Percentiles rank a stretch among this genome's conserved stretches.
These are phyloP conservation scores for Terana coerulea DNA, from an alignment of 768 basidiomycete genomes.

Conservation along the genomic window DNA sequence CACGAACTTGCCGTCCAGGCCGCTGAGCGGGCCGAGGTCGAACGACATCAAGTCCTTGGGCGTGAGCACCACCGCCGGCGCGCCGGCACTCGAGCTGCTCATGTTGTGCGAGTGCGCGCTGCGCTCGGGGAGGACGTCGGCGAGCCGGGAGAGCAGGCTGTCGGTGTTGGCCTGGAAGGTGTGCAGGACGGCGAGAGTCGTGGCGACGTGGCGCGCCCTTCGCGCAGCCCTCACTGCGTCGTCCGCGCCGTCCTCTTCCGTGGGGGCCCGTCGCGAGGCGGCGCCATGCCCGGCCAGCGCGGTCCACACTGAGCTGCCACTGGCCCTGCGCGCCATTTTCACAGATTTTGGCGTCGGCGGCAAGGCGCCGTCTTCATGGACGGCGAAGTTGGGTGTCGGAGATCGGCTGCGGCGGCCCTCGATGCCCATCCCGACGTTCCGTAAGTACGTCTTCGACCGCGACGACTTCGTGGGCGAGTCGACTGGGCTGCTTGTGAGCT, in stretches of 20 bases:
- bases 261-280: conserved; percentile 1
- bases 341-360: conserved; percentile 8
- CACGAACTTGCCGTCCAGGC: conserved; percentile 66
- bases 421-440: conserved; percentile 66
- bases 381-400: conserved; percentile 12
- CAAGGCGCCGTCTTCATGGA: conserved; percentile 18
- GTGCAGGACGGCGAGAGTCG: conserved; percentile 59
- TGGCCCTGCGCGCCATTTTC: conserved; percentile 37
- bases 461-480: background rate
- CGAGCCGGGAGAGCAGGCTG: conserved; percentile 27
- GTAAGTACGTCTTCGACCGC: conserved; percentile 35
- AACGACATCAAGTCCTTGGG: conserved; percentile 65
- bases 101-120: conserved; percentile 50
- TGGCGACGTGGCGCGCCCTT: conserved; percentile 33
- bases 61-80: conserved; percentile 40
- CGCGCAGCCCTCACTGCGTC: conserved; percentile 10
- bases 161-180: conserved; percentile 48
- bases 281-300: conserved; percentile 19
- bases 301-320: conserved; percentile 47
- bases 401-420: conserved; percentile 46
- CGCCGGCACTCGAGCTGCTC: background rate
- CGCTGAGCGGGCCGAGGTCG: conserved; percentile 72
- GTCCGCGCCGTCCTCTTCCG: conserved; percentile 11
- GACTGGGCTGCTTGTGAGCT: conserved; percentile 33
- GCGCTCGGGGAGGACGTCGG: conserved; percentile 47